Evolutionary conservation across 306 rosid genomes (phyloP), one percentile per base, ranked within the genome.

Genomic region (Malus sylvestris): DNA sequence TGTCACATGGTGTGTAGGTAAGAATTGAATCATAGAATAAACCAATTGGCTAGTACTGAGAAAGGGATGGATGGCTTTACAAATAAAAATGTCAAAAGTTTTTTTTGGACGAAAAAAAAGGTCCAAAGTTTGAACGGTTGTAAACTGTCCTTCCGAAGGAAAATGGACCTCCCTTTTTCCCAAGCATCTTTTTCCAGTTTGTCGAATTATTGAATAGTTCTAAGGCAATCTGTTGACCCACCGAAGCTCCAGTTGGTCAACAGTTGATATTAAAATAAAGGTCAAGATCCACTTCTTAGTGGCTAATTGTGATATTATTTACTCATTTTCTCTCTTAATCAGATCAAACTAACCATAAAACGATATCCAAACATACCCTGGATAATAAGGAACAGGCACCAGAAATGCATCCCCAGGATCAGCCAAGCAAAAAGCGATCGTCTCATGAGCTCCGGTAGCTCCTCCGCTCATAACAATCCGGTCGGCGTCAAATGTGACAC

Each of bases 391-490:
- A 52, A 89, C 86, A 38, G 98, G 97, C 4, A 93, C 96, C 60
- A 93, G 86, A 80, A 91, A 88, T 22, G 97, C 97, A 23, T 93
- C 96, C 0, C 89, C 91, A 7, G 91, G 97, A 61, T 93, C 89
- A 22, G 98, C 98, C 85, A 93, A 80, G 85, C 98, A 91, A 27
- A 93, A 93, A 49, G 84, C 88, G 7, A 86, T 70, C 77, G 72
- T 93, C 81, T 93, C 97, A 52, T 88, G 96, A 67, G 96, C 98
- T 49, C 98, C 97, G 1, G 98, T 93, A 51, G 97, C 97, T 70
- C 98, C 98, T 7, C 98, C 93, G 25, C 97, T 89, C 98, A 93
- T 91, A 25, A 93, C 96, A 74, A 93, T 85, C 61, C 96, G 91
- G 30, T 89, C 91, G 3, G 97, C 89, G 38, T 89, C 88, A 46